Evolutionary conservation across 768 basidiomycete genomes (phyloP).

Genomic region (Lyophyllum decastes): DNA sequence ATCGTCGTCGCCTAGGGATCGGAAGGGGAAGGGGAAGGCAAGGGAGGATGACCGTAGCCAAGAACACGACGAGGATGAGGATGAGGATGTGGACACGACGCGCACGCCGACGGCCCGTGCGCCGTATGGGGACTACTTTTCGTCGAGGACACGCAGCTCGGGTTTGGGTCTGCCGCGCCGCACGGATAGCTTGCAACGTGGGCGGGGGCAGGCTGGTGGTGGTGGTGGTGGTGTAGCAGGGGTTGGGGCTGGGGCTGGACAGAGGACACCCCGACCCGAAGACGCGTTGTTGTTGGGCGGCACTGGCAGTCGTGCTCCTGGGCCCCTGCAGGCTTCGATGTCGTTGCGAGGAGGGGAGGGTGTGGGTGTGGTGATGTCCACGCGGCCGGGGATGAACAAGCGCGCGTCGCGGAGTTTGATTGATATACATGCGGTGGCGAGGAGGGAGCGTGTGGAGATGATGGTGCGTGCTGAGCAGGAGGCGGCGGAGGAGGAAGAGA

Average conservation of each 20-base stretch:
- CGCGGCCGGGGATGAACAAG: conserved; percentile 52
- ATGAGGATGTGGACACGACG: conserved; percentile 14
- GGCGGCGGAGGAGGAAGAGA: conserved; percentile 17
- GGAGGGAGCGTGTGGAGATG: conserved; percentile 31
- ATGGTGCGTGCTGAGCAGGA: conserved; percentile 27
- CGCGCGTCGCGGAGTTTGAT: conserved; percentile 67
- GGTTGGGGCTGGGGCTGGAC: conserved; percentile 3
- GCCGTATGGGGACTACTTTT: conserved; percentile 9
- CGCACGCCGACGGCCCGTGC: conserved; percentile 23
- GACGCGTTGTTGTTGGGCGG: conserved; percentile 11
- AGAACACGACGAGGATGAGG: too few species aligned
- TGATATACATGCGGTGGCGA: conserved; percentile 43
- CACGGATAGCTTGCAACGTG: conserved; percentile 6
- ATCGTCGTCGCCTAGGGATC: background rate
- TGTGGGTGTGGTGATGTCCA: background rate
- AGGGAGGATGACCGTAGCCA: too few species aligned
- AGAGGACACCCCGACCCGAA: conserved; percentile 21
- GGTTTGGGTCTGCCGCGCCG: background rate
- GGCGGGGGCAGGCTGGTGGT: background rate
- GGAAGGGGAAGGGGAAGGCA: conserved; percentile 26
- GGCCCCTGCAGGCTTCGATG: conserved; percentile 9
- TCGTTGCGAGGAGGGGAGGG: conserved; percentile 1
- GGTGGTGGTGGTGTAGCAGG: too few species aligned
- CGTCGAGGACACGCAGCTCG: background rate
- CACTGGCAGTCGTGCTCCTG: too few species aligned